phyloP scores from a whole-genome alignment of 2,329 filamentous ascomycete genomes.

The Colletotrichum spinosum region DNA sequence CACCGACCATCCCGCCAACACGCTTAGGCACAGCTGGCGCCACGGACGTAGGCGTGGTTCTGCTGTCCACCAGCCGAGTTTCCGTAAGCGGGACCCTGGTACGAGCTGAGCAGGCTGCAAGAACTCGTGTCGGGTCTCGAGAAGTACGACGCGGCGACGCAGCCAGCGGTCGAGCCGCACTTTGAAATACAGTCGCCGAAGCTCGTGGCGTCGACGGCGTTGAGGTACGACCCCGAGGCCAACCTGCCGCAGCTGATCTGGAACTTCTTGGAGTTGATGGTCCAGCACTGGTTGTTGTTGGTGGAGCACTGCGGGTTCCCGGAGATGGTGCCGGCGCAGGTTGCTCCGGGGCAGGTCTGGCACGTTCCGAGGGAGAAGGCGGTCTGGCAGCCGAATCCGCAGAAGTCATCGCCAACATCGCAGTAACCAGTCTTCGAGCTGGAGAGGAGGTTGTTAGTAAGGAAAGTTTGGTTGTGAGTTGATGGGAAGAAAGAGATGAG shows the following conservation, averaged over 20 bases:
- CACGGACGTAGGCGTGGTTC: constrained; percentile 24
- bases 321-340: constrained; percentile 21
- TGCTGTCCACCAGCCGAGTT: constrained; percentile 28
- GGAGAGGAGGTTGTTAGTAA: not conserved
- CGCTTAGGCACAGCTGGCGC: constrained; percentile 4
- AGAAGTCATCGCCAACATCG: constrained; percentile 37
- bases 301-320: constrained; percentile 18
- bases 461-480: not conserved
- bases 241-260: constrained; percentile 29
- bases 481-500: not conserved
- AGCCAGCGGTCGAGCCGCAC: constrained; percentile 15
- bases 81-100: constrained; percentile 16
- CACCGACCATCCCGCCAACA: no score
- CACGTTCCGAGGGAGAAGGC: constrained; percentile 22
- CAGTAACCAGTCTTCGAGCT: constrained; percentile 38
- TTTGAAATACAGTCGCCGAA: constrained; percentile 30
- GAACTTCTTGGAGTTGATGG: constrained; percentile 26
- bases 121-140: constrained; percentile 2
- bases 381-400: constrained; percentile 33
- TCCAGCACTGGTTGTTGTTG: constrained; percentile 23
- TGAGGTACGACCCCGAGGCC: constrained; percentile 17
- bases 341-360: constrained; percentile 12
- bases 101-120: constrained; percentile 22
- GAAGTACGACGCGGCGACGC: constrained; percentile 27
- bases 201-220: constrained; percentile 12